Base-by-base conservation (phyloP, 2,329 filamentous ascomycete genomes). In the Myrmaecium sp. region DNA sequence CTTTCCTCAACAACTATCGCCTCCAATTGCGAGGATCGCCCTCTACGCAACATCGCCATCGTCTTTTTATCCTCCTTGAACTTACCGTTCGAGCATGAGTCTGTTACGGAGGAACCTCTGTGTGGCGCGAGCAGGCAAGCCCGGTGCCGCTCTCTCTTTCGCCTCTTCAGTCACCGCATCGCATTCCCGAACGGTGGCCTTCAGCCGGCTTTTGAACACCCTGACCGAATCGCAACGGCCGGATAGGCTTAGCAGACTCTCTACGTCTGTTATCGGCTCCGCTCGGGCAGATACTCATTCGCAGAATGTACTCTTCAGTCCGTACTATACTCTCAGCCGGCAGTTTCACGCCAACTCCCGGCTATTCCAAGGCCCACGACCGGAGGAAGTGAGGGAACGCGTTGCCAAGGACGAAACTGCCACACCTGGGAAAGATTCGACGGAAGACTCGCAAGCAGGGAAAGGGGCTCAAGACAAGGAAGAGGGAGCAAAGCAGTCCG, bases 121-220 rank as follows among this genome's bases (percentile, higher is more conserved):
- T 32, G 48, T 49, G 29, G 43, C 45, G 36, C 47, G 52, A 44
- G 52, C 52, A 41, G 47, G 51, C 48, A n/a, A n/a, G n/a, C n/a
- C n/a, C n/a, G 39, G 41, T 33, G 46, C 48, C 38, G 36, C 40
- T 35, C 47, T 49, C 30, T 44, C 47, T 25, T 44, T 50, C 35
- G 41, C 49, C 39, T 41, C 53, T 30, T 36, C 47, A 23, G 36
- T 51, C 25, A 39, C 48, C 30, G 44, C 43, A 36, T 48, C 51
- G 32, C 54, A 55, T 39, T 55, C 55, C 40, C 49, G 58, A 38
- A 55, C 59, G 17, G 52, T 57, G 26, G 51, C 58, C 29, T 59
- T 61, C 43, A 50, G 60, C 38, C 52, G 58, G 49, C 51, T 60
- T 59, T 51, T 44, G 13, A 48, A 43, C 25, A 30, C 37, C 15